Evolutionary conservation across 805 yeast genomes (phyloP), one percentile per base, ranked within the genome.

Genomic region (Teunomyces panamensis): DNA sequence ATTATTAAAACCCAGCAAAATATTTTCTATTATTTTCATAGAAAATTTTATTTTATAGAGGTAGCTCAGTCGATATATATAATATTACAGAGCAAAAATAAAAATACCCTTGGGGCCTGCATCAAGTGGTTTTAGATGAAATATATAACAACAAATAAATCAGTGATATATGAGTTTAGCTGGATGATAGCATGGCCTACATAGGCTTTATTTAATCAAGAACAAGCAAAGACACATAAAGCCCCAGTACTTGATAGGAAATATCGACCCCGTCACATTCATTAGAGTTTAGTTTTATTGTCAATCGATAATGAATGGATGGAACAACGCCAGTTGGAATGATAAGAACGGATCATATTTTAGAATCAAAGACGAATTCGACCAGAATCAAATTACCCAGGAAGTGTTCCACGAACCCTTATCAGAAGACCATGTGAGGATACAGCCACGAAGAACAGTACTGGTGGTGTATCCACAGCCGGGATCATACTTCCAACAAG

Each of bases 311-410:
- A 46, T 46, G 49, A 46, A 30, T 37, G 30, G 29, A 9, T 46
- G 49, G 49, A 43, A 43, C 9, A 36, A 37, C 32, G n/a, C 28
- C 17, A 39, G 39, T 24, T 43, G 46, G 45, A 35, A 30, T 16
- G 45, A 46, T 8, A 42, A 46, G 28, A 46, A 33, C 7, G 43
- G 44, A 16, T 20, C 20, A 4, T 35, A 35, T 20, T 35, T 29
- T 34, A 16, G 27, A 4, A 26, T 16, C 30, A 41, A 41, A 29
- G 43, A 28, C n/a, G 43, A 41, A 5, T 41, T n/a, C 27, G 39
- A 35, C 13, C 39, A 16, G 13, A 26, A 41, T 34, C 43, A 14
- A 10, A 33, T 41, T 9, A 27, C 13, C 14, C 34, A 41, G 10
- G 27, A 35, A 17, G 39, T 35, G 4, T 35, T 17, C 39, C 26